A percentile compares a stretch with the other conserved stretches of the same genome.
Conservation (phyloP, 768 basidiomycete species). For the Tylopilus sp. region DNA sequence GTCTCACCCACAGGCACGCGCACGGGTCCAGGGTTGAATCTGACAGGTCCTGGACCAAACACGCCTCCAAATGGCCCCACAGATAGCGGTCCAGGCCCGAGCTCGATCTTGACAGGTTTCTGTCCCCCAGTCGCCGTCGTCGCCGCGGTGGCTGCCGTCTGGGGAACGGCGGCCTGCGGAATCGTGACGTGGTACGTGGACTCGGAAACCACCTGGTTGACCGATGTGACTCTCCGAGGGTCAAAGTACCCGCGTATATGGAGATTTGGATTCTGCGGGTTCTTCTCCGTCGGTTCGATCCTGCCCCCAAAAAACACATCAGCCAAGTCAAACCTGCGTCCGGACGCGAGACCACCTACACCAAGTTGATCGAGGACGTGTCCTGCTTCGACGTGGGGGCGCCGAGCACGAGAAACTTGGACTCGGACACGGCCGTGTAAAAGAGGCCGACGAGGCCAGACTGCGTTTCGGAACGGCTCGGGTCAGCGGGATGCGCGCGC, state of each 20-base stretch:
- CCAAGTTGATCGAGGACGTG: conserved; percentile 38
- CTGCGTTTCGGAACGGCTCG: too few species aligned
- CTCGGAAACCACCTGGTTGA: conserved; percentile 36
- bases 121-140: not conserved
- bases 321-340: too few species aligned
- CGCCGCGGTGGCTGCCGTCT: not conserved
- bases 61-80: conserved; percentile 18
- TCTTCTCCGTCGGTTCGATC: conserved; percentile 30
- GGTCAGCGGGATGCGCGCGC: too few species aligned
- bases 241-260: conserved; percentile 32
- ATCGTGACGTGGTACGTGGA: conserved; percentile 21
- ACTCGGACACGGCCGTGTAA: conserved; percentile 35
- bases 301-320: conserved; percentile 7
- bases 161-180: conserved; percentile 20
- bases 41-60: conserved; percentile 25
- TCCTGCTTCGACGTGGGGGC: conserved; percentile 30
- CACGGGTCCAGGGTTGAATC: conserved; percentile 15
- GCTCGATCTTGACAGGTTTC: conserved; percentile 16
- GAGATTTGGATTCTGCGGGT: conserved; percentile 10
- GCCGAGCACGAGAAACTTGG: conserved; percentile 32
- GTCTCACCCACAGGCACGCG: conserved; percentile 19
- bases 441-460: conserved; percentile 36
- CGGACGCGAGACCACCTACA: conserved; percentile 31
- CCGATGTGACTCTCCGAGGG: conserved; percentile 28
- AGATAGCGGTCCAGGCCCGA: conserved; percentile 14